Base-by-base conservation (phyloP, 169 alveolate genomes). In the Plasmodium chabaudi region DNA sequence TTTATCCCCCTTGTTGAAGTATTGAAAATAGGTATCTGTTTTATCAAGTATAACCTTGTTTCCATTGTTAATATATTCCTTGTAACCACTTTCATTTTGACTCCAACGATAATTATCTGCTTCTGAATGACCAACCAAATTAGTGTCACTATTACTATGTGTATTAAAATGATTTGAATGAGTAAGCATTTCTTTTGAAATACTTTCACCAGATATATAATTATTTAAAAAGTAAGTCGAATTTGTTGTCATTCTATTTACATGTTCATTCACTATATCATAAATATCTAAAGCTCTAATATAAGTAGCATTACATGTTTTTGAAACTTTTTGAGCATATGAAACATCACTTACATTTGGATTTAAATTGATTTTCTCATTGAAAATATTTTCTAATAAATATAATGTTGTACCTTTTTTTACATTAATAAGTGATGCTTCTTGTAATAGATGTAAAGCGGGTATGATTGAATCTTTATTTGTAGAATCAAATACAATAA, bases 391-490 rank as follows among this genome's bases (percentile, higher is more conserved):
- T 17, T 82, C 90, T 1, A 82, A 47, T 46, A 82, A 47, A 25
- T 68, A 65, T 21, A 82, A 47, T 68, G 56, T 82, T n/a, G 84
- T 82, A 21, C 57, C 56, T 25, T 70, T 82, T 19, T 82, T 82
- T 1, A 82, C 84, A 53, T 82, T 82, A 12, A 72, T 68, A n/a
- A 82, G 57, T 9, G 90, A 68, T 7, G 86, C 90, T 82, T 82
- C 90, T 56, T 82, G 90, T 55, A 82, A 55, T 12, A 82, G 67
- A 42, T 82, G 90, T 5, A 82, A 25, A 15, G 90, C 90, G 17
- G 90, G 90, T 12, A 42, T 70, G 1, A 82, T 68, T 0, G 90
- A 82, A 19, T 82, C 90, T 5, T 60, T 39, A 55, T 82, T 82
- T 6, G 86, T 82, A 21, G 90, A 53, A 34, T 82, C 90, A 51